Percentiles rank a stretch among this genome's conserved stretches.
Evolutionary conservation across 225 moss, liverwort and hornwort genomes (phyloP).

Genomic region (Climacium dendroides): DNA sequence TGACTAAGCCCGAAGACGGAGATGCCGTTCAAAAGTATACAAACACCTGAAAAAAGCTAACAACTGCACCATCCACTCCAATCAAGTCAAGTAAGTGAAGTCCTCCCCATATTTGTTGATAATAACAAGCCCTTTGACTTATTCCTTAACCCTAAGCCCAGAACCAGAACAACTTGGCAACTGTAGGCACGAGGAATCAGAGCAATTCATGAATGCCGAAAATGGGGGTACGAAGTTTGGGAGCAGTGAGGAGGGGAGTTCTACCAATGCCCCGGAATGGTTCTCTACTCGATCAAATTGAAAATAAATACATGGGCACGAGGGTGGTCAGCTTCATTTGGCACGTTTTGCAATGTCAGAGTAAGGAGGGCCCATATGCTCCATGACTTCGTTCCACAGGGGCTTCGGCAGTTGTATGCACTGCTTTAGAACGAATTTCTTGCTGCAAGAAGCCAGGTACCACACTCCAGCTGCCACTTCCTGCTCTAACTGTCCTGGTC

Average conservation of each 20-base stretch:
- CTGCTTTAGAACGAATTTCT: constrained; percentile 58
- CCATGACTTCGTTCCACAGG: constrained; percentile 76
- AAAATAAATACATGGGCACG: neutral
- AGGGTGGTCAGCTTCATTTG: neutral
- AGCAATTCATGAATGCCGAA: neutral
- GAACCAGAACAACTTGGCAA: neutral
- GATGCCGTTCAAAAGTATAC: neutral
- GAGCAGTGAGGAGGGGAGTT: neutral
- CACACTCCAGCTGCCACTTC: constrained; percentile 72
- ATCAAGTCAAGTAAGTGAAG: neutral
- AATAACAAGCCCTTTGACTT: neutral
- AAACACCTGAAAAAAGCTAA: neutral
- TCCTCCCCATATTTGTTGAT: neutral
- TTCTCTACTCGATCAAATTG: neutral
- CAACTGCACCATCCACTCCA: neutral
- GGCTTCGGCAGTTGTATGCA: constrained; percentile 71
- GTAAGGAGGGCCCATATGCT: constrained; percentile 82
- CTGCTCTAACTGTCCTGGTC: constrained; percentile 71
- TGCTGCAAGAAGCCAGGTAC: constrained; percentile 73
- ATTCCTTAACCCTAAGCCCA: neutral
- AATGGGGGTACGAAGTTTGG: neutral
- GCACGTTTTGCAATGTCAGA: constrained; percentile 56
- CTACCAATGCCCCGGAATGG: neutral
- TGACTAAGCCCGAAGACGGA: neutral
- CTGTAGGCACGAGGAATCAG: neutral